Conservation (phyloP, 2,329 filamentous ascomycete species). For the Phaeosphaeria sp. region DNA sequence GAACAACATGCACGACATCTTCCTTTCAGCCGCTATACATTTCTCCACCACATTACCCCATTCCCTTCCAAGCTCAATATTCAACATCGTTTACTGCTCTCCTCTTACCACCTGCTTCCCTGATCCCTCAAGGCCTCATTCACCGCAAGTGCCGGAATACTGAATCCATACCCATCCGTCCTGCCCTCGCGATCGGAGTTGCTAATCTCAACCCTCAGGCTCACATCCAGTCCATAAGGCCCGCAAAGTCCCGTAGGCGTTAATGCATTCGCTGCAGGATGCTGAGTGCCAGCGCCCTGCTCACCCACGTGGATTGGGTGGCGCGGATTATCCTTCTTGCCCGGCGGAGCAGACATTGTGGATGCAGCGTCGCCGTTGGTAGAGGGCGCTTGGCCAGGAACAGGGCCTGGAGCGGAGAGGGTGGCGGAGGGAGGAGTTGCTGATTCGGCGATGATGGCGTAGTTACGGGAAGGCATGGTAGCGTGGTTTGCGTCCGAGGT, state of each 20-base stretch:
- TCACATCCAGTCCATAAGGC: slow-evolving; percentile 54
- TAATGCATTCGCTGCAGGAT: slow-evolving; percentile 69
- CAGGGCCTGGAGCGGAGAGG: slow-evolving; percentile 23
- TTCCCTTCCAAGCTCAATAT: not conserved
- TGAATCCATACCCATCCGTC: slow-evolving; percentile 59
- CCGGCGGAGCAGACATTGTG: slow-evolving; percentile 31
- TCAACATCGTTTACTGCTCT: not conserved
- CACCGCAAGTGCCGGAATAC: slow-evolving; percentile 52
- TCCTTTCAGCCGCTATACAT: not conserved
- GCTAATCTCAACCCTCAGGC: slow-evolving; percentile 56
- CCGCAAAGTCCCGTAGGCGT: slow-evolving; percentile 52
- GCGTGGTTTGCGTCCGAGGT: slow-evolving; percentile 78
- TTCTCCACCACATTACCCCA: not conserved
- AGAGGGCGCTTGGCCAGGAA: slow-evolving; percentile 28
- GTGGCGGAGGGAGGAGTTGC: slow-evolving; percentile 31
- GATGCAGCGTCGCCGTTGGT: slow-evolving; percentile 38
- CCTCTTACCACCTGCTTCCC: slow-evolving; percentile 22
- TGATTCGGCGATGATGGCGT: slow-evolving; percentile 67
- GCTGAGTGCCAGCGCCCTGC: slow-evolving; percentile 75
- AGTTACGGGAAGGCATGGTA: slow-evolving; percentile 78
- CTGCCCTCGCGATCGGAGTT: slow-evolving; percentile 51
- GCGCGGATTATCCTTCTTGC: slow-evolving; percentile 65
- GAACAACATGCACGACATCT: not conserved
- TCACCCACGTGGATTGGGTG: slow-evolving; percentile 78
- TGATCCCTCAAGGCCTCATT: slow-evolving; percentile 17